Evolutionary conservation across 768 basidiomycete genomes (phyloP).

Genomic region (Xerocomus brunneocitrinus): DNA sequence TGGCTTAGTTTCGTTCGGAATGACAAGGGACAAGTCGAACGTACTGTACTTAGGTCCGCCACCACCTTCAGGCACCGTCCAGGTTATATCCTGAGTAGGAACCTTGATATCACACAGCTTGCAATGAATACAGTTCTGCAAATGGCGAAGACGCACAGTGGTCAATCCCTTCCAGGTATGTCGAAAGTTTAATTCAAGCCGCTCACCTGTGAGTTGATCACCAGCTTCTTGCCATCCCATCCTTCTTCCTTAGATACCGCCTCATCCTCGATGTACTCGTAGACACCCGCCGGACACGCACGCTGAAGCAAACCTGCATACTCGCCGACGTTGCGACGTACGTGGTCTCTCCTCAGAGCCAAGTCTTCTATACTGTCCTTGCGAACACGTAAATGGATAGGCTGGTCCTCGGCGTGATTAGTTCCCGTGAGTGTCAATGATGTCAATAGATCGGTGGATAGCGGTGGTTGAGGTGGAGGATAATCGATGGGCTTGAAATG

Average conservation of each 20-base stretch:
- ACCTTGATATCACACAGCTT: constrained; percentile 96
- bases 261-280: constrained; percentile 88
- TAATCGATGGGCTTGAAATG: constrained; percentile 75
- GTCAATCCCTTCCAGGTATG: neutral
- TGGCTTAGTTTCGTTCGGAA: neutral
- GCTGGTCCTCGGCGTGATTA: constrained; percentile 97
- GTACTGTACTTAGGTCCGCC: constrained; percentile 95
- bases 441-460: constrained; percentile 92
- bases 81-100: constrained; percentile 94
- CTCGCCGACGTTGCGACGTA: constrained; percentile 65
- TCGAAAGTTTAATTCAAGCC: neutral
- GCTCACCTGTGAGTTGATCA: constrained; percentile 93
- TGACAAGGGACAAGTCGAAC: neutral
- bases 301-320: constrained; percentile 86
- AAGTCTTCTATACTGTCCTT: constrained; percentile 37
- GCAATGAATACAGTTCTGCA: constrained; percentile 87
- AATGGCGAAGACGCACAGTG: neutral
- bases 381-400: constrained; percentile 77
- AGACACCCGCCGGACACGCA: constrained; percentile 93
- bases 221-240: constrained; percentile 80
- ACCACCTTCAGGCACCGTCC: constrained; percentile 95
- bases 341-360: constrained; percentile 55
- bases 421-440: constrained; percentile 88
- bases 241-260: constrained; percentile 45
- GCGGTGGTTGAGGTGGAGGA: constrained; percentile 80